Percentiles rank a stretch among this genome's conserved stretches.
Conservation (phyloP, 495 filamentous ascomycete genomes). For the Bacidia gigantensis region DNA sequence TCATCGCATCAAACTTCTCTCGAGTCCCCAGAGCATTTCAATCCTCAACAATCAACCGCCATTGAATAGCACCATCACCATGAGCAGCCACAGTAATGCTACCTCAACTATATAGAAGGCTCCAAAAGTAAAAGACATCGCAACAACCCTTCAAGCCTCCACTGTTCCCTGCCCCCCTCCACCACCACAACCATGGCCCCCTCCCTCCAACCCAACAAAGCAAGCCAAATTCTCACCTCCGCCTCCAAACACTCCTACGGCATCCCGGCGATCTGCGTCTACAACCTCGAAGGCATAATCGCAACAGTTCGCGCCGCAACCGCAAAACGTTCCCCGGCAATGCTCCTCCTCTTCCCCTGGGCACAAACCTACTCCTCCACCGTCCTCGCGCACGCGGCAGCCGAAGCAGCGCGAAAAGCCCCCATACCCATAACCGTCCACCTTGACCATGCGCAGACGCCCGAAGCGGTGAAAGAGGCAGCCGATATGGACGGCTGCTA, state of each 20-base stretch:
- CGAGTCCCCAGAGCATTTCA: no score
- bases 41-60: no score
- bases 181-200: neutral
- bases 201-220: constrained; percentile 38
- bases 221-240: constrained; percentile 52
- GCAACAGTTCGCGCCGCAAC: constrained; percentile 68
- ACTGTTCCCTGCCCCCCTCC: neutral
- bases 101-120: neutral
- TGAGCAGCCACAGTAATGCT: no score
- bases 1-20: no score
- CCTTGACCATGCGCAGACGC: constrained; percentile 63
- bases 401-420: constrained; percentile 48
- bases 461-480: constrained; percentile 53
- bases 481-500: constrained; percentile 49
- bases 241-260: constrained; percentile 53
- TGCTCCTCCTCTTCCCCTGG: constrained; percentile 84
- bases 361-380: constrained; percentile 56
- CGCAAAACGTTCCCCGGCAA: constrained; percentile 55
- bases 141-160: neutral
- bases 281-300: constrained; percentile 75
- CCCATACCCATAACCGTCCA: constrained; percentile 59
- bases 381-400: constrained; percentile 49
- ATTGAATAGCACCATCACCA: no score
- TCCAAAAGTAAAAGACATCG: no score
- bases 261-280: constrained; percentile 59